Evolutionary conservation across 148 eudicot species (phyloP), one percentile per base, ranked within the genome.

Genomic region (Fallopia convolvulus): DNA sequence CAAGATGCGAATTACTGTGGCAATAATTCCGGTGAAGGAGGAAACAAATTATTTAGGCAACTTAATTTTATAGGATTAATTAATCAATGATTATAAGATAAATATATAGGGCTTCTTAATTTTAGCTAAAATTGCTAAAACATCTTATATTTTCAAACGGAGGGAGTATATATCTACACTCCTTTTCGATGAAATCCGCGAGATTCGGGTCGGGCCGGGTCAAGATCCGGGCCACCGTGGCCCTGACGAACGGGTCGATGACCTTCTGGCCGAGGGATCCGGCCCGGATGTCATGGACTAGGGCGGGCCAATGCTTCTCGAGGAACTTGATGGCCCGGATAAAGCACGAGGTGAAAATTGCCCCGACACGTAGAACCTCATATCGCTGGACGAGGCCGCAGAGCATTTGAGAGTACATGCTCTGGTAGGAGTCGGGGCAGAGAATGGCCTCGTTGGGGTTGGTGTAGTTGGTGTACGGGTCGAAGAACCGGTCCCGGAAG

Each of bases 341-440:
- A 56, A 92, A 90, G 15, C 97, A 93, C n/a, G 97, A 92, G 61
- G 97, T 93, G 0, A 90, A 91, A 23, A 88, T 90, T 0, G 97
- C 97, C 42, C 97, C 97, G 75, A 91, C 96, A 80, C 96, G 86
- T 8, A 91, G 87, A 41, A 91, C 97, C 20, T 92, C 93, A 0
- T 79, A 75, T 77, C 80, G 80, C 18, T 87, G 90, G 84, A 76
- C 79, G 0, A 92, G 84, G 70, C 97, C 93, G 75, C 91, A 90
- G 33, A 92, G 87, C 86, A 92, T 83, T 60, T 92, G 93, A 50
- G 97, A 81, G 79, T 92, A 92, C 97, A 92, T 92, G 81, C 90
- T 86, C 61, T 92, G 93, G 88, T 88, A 90, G 0, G 92, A 84
- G 79, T 91, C 96, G 0, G 88, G 77, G 84, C 96, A 91, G 21